Base-by-base conservation (phyloP, 495 filamentous ascomycete genomes). In the Amorphotheca resinae region DNA sequence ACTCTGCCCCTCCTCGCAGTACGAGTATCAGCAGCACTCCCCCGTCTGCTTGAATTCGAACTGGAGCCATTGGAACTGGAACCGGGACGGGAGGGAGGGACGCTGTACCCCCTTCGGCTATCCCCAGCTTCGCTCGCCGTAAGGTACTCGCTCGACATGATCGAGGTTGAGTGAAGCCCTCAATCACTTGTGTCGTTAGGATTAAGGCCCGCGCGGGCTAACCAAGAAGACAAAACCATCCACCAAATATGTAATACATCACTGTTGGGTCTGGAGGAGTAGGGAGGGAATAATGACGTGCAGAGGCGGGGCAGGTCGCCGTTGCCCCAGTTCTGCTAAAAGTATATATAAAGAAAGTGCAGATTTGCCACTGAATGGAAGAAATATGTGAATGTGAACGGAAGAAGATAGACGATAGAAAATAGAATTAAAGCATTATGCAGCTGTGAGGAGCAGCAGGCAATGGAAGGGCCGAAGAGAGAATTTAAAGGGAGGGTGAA, bases 131-230 rank as follows among this genome's bases (percentile, higher is more conserved):
- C 45, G 28, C 23, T 40, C 2, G 45, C 37, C 14, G 42, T 33
- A 6, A 15, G 22, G 34, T 49, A 45, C 25, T 49, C 43, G 32
- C 45, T 43, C 31, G 45, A 45, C 50, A 53, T 53, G 22, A 20
- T 49, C 5, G 25, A 11, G 11, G 11, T 28, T 11, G 25, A 28
- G n/a, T n/a, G n/a, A n/a, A n/a, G n/a, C n/a, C n/a, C n/a, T n/a
- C n/a, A n/a, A n/a, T n/a, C n/a, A n/a, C n/a, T n/a, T n/a, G n/a
- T n/a, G n/a, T n/a, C n/a, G n/a, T n/a, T n/a, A n/a, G n/a, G n/a
- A n/a, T n/a, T n/a, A n/a, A n/a, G n/a, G n/a, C n/a, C n/a, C n/a
- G n/a, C n/a, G n/a, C n/a, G n/a, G n/a, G n/a, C n/a, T n/a, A n/a
- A n/a, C n/a, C n/a, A n/a, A n/a, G n/a, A n/a, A n/a, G n/a, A n/a